Percentiles rank a stretch among this genome's conserved stretches.
These are phyloP conservation scores for Adiantum capillusveneris DNA, from an alignment of 75 land plant genomes.

Conservation along the genomic window DNA sequence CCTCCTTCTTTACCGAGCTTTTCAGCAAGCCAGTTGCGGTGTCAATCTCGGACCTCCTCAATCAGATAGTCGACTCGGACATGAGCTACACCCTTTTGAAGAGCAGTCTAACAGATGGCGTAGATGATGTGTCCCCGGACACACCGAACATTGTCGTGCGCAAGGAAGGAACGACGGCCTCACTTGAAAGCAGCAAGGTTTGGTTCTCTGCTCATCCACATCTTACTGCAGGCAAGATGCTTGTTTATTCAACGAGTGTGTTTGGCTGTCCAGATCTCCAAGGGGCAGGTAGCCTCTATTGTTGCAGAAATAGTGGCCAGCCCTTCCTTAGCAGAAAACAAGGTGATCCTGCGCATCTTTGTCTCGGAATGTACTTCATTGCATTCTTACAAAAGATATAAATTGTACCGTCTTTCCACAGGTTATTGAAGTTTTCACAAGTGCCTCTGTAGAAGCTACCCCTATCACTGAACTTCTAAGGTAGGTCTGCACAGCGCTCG, in stretches of 20 bases:
- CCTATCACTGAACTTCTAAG: slow-evolving; percentile 64
- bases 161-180: slow-evolving; percentile 41
- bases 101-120: slow-evolving; percentile 39
- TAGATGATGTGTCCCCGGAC: slow-evolving; percentile 65
- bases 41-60: slow-evolving; percentile 38
- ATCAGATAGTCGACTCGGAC: slow-evolving; percentile 56
- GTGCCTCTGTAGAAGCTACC: slow-evolving; percentile 51
- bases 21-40: slow-evolving; percentile 44
- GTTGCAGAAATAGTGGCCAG: slow-evolving; percentile 78
- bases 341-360: slow-evolving; percentile 33
- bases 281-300: slow-evolving; percentile 62
- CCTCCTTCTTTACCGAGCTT: slow-evolving; percentile 70
- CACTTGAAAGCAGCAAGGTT: slow-evolving; percentile 20
- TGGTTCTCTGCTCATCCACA: not conserved
- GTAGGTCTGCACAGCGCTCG: no score
- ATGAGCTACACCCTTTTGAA: slow-evolving; percentile 73
- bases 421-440: slow-evolving; percentile 72
- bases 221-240: no score
- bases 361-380: no score
- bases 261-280: slow-evolving; percentile 50
- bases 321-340: slow-evolving; percentile 73
- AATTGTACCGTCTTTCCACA: no score
- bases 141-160: not conserved
- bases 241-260: no score
- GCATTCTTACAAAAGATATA: no score